Evolutionary conservation across 352 stramenopile genomes (phyloP).

Genomic region (Phytophthora cajani): DNA sequence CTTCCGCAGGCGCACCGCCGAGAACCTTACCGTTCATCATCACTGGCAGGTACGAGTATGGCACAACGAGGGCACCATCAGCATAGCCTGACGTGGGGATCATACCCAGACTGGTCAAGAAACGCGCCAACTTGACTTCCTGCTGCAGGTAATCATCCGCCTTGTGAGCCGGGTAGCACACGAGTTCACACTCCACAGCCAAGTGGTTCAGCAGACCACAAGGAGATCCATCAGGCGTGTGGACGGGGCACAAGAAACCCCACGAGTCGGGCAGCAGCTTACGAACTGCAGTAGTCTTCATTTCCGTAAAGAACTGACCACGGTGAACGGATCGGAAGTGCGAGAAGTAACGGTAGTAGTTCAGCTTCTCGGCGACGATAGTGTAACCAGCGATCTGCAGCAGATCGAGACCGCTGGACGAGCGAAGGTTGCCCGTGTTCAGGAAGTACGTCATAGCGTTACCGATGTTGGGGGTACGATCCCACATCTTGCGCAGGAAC

Average conservation of each 20-base stretch:
- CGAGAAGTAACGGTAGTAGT: conserved; percentile 98
- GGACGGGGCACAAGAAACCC: conserved; percentile 99
- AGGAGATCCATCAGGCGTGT: conserved; percentile 99
- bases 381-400: conserved; percentile 98
- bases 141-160: conserved; percentile 75
- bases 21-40: conserved; percentile 97
- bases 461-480: conserved; percentile 90
- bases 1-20: conserved; percentile 85
- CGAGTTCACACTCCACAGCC: conserved; percentile 91
- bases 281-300: conserved; percentile 99
- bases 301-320: conserved; percentile 99
- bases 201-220: conserved; percentile 99
- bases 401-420: conserved; percentile 97
- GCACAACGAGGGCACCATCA: conserved; percentile 85
- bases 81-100: conserved; percentile 80
- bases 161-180: conserved; percentile 80
- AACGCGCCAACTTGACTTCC: conserved; percentile 80
- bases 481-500: conserved; percentile 95
- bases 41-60: conserved; percentile 94
- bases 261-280: conserved; percentile 99
- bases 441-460: conserved; percentile 98
- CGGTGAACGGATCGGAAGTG: conserved; percentile 99
- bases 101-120: conserved; percentile 84
- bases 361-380: conserved; percentile 99
- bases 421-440: conserved; percentile 98